These are phyloP conservation scores for Lachnellula arida DNA, from an alignment of 2,329 filamentous ascomycete genomes.

Conservation along the genomic window DNA sequence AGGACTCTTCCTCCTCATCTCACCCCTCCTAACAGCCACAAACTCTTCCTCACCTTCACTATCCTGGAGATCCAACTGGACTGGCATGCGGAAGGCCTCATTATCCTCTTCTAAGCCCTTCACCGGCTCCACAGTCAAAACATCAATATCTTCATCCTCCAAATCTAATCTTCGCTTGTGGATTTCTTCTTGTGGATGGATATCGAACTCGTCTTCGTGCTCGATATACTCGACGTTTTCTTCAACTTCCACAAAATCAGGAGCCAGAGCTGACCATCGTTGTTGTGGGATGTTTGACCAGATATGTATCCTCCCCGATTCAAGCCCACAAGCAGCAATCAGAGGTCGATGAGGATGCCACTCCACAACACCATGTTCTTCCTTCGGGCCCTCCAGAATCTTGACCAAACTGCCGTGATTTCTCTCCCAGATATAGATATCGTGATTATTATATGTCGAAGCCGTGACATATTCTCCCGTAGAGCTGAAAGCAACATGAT, in stretches of 20 bases:
- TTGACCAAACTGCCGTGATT: conserved; percentile 90
- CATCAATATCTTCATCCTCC: conserved; percentile 92
- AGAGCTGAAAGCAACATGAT: conserved; percentile 91
- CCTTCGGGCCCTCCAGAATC: conserved; percentile 93
- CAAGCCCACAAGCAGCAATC: conserved; percentile 85
- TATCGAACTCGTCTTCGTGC: conserved; percentile 95
- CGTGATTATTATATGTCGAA: conserved; percentile 96
- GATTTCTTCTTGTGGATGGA: conserved; percentile 91
- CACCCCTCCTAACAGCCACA: conserved; percentile 64
- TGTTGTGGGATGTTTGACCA: conserved; percentile 96
- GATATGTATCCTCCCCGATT: conserved; percentile 88
- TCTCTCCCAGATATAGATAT: conserved; percentile 97
- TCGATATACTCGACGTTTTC: conserved; percentile 98
- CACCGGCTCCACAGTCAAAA: conserved; percentile 69
- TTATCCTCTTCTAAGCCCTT: conserved; percentile 53
- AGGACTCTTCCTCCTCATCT: conserved; percentile 81
- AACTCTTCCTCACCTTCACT: conserved; percentile 95
- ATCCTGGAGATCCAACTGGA: conserved; percentile 86
- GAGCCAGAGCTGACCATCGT: conserved; percentile 93
- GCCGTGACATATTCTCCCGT: conserved; percentile 95
- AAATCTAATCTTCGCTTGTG: conserved; percentile 84
- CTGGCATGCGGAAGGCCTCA: conserved; percentile 79
- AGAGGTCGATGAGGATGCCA: conserved; percentile 91
- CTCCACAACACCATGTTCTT: conserved; percentile 93
- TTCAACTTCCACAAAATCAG: conserved; percentile 95